Percentiles rank a stretch among this genome's conserved stretches.
Evolutionary conservation across 805 yeast species (phyloP).

Genomic region (Torulaspora maleeae): DNA sequence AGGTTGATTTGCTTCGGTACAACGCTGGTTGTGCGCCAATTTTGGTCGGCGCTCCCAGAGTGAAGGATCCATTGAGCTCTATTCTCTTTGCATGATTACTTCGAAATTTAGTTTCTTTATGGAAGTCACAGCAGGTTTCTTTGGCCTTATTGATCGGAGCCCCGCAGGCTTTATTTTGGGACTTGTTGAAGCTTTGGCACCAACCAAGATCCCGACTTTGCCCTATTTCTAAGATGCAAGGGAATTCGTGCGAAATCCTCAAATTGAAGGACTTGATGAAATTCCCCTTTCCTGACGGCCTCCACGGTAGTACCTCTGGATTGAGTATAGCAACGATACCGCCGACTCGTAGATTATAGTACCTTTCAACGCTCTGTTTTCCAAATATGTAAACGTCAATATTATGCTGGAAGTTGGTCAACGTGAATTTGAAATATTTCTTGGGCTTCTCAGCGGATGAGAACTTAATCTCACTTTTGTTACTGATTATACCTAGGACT

Average conservation of each 20-base stretch:
- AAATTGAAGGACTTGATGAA: slow-evolving; percentile 47
- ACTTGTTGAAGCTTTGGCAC: slow-evolving; percentile 50
- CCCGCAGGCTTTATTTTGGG: slow-evolving; percentile 51
- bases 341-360: slow-evolving; percentile 71
- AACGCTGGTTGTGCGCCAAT: slow-evolving; percentile 43
- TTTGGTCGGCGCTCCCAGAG: slow-evolving; percentile 53
- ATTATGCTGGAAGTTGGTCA: slow-evolving; percentile 64
- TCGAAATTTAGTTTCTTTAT: slow-evolving; percentile 53
- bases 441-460: slow-evolving; percentile 40
- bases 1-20: slow-evolving; percentile 30
- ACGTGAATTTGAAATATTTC: slow-evolving; percentile 54
- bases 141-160: slow-evolving; percentile 54
- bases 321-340: slow-evolving; percentile 70
- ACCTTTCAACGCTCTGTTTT: slow-evolving; percentile 54
- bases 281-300: slow-evolving; percentile 22
- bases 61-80: slow-evolving; percentile 64
- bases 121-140: slow-evolving; percentile 64
- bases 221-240: slow-evolving; percentile 69
- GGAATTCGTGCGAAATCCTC: slow-evolving; percentile 45
- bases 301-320: slow-evolving; percentile 53
- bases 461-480: slow-evolving; percentile 50
- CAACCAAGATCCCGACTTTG: slow-evolving; percentile 59
- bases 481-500: slow-evolving; percentile 62
- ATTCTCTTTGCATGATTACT: slow-evolving; percentile 57
- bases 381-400: slow-evolving; percentile 63